phyloP scores from a whole-genome alignment of 2,329 filamentous ascomycete species.

The Fusarium verrucosum region DNA sequence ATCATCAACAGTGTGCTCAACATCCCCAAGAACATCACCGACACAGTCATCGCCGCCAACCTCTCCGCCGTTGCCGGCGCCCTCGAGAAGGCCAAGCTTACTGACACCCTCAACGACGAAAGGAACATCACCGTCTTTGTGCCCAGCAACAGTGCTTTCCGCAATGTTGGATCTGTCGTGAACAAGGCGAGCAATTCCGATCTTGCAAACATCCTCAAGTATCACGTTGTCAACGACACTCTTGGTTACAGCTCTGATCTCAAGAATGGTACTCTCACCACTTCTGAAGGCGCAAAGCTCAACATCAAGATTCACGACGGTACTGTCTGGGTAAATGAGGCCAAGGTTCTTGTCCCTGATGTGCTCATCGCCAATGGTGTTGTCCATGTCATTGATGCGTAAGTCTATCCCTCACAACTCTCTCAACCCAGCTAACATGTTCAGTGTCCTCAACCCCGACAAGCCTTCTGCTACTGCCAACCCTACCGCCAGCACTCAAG shows the following conservation, averaged over 20 bases:
- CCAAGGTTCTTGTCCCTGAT: constrained; percentile 59
- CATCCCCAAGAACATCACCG: constrained; percentile 47
- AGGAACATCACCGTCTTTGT: constrained; percentile 66
- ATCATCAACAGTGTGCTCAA: constrained; percentile 59
- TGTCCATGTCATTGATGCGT: constrained; percentile 67
- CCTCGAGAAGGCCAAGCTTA: constrained; percentile 42
- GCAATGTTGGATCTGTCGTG: constrained; percentile 60
- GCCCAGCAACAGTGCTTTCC: constrained; percentile 67
- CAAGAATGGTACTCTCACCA: constrained; percentile 28
- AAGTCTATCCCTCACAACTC: constrained; percentile 36
- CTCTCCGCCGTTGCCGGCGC: constrained; percentile 39
- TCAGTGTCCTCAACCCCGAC: constrained; percentile 57
- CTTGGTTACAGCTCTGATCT: constrained; percentile 52
- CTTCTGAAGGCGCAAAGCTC: constrained; percentile 48
- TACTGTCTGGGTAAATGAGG: constrained; percentile 49
- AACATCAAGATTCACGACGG: constrained; percentile 55
- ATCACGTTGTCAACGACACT: constrained; percentile 67
- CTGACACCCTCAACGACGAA: constrained; percentile 35
- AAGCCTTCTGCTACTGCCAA: constrained; percentile 49
- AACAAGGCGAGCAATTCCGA: constrained; percentile 56
- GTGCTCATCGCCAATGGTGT: constrained; percentile 65
- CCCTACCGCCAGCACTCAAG: constrained; percentile 50
- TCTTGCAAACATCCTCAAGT: constrained; percentile 62
- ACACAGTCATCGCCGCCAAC: constrained; percentile 35
- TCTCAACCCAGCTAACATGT: constrained; percentile 46